Percentiles rank a stretch among this genome's conserved stretches.
Conservation (phyloP, 2,329 filamentous ascomycete species). For the Domatiomyces globalis region DNA sequence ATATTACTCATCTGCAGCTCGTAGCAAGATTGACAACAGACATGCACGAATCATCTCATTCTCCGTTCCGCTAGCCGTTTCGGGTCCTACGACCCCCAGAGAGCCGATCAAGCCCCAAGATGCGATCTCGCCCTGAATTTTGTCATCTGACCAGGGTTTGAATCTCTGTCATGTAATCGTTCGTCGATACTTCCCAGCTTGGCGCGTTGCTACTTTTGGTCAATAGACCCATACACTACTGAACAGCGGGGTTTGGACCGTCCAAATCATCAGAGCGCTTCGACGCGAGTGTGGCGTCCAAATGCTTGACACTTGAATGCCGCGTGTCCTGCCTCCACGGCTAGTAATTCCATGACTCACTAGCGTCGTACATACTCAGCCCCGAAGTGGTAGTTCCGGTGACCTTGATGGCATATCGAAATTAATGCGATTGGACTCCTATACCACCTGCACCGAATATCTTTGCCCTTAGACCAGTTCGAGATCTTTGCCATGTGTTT, state of each 20-base stretch:
- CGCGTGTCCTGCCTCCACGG: background rate
- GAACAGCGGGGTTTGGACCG: conserved; percentile 7
- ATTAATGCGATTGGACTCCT: no score
- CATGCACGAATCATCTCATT: no score
- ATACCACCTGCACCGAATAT: no score
- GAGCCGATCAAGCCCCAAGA: background rate
- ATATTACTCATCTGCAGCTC: no score
- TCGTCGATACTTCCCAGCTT: conserved; percentile 1
- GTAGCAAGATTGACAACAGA: no score
- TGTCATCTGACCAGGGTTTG: background rate
- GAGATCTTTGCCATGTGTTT: no score
- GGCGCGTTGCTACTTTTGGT: conserved; percentile 10
- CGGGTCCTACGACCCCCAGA: no score
- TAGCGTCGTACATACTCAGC: conserved; percentile 9
- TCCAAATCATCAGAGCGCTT: conserved; percentile 1
- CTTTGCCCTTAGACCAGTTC: no score
- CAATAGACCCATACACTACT: conserved; percentile 11
- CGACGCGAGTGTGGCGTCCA: background rate
- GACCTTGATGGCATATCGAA: conserved; percentile 6
- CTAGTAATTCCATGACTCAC: conserved; percentile 2
- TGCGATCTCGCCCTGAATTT: no score
- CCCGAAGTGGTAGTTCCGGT: conserved; percentile 3
- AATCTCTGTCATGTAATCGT: background rate
- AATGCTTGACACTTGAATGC: background rate
- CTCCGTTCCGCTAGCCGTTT: no score